Evolutionary conservation across 2,329 filamentous ascomycete species (phyloP), one percentile per base, ranked within the genome.

Genomic region (Fusarium miscanthi): DNA sequence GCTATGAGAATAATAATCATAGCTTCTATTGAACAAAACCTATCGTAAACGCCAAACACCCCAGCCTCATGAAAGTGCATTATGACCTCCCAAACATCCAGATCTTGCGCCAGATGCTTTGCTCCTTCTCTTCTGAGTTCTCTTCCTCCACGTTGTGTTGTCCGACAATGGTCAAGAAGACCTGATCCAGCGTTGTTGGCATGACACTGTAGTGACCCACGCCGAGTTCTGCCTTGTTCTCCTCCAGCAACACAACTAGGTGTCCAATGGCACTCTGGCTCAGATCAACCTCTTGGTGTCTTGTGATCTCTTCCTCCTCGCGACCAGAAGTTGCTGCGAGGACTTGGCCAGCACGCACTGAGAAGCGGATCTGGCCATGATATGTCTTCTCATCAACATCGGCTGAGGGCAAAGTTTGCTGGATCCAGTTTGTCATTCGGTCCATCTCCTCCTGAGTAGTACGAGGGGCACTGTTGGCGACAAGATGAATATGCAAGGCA

Each of bases 301-400:
- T 63, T 33, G 60, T 72, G 46, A 80, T 67, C 42, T 79, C 70
- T 23, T 76, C 73, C 48, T 77, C 70, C 6, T 45, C 33, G 23
- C 62, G 69, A 6, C 72, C 72, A 16, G 73, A 75, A 4, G 74
- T 76, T 8, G 73, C 69, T 21, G 76, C 74, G n/a, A 78, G 70
- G 6, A 86, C 79, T 46, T 84, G 82, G 45, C 77, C 79, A 10
- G 85, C 87, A 16, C 92, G 90, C 2, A 97, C 89, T 19, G 90
- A 92, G 81, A 97, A 97, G n/a, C 94, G 88, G 76, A 97, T 85
- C 80, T 97, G 94, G 0, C 95, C 94, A 78, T 97, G 94, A 81
- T 92, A 97, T 45, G 88, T 92, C 81, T 92, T 91, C 48, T 88
- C 86, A 80, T 94, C 94, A 35, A 96, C 85, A 19, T 87, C 85